A percentile compares a stretch with the other conserved stretches of the same genome.
Evolutionary conservation across 1,139 yeast genomes (phyloP).

Genomic region (Zygoascus meyerae): DNA sequence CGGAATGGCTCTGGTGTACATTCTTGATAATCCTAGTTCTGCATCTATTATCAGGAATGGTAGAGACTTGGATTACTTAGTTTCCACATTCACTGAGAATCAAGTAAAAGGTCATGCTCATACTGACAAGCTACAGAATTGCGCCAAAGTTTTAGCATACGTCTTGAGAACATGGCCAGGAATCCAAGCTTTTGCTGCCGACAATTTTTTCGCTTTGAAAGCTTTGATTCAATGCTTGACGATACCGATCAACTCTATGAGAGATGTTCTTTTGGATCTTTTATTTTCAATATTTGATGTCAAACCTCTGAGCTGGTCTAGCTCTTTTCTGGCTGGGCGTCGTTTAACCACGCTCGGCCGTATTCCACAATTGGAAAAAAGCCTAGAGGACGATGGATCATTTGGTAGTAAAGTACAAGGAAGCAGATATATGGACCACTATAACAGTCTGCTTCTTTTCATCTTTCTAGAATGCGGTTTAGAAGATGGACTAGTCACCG

Average conservation of each 20-base stretch:
- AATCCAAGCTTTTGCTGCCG: conserved; percentile 55
- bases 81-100: conserved; percentile 61
- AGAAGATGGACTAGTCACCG: conserved; percentile 42
- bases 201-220: conserved; percentile 51
- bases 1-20: conserved; percentile 49
- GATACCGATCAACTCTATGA: conserved; percentile 50
- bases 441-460: conserved; percentile 52
- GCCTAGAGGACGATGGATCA: background rate
- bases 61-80: conserved; percentile 55
- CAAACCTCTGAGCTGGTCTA: conserved; percentile 55
- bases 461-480: conserved; percentile 55
- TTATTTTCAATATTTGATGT: conserved; percentile 64
- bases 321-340: conserved; percentile 35
- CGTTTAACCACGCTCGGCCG: conserved; percentile 30
- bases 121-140: conserved; percentile 52
- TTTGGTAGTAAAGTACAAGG: conserved; percentile 7
- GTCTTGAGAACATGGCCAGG: conserved; percentile 77
- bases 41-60: conserved; percentile 56
- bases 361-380: conserved; percentile 19
- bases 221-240: conserved; percentile 59
- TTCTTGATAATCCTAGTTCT: conserved; percentile 56
- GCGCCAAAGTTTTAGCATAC: conserved; percentile 56
- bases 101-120: conserved; percentile 43
- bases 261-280: conserved; percentile 64
- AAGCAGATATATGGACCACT: conserved; percentile 43